phyloP scores from a whole-genome alignment of 371 early-diverging fungal species.

The Mucor plumbeus region DNA sequence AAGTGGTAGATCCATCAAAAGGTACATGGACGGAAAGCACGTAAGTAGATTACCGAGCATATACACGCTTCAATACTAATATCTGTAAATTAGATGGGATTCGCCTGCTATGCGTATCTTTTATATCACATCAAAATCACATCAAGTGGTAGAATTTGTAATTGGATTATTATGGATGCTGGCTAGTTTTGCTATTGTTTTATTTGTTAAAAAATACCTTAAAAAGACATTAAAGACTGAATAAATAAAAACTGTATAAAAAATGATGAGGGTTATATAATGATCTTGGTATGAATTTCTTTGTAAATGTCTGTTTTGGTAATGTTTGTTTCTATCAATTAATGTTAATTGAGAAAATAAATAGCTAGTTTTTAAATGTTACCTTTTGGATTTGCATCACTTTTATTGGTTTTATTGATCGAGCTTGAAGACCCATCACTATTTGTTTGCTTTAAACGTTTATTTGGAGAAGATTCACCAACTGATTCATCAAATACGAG shows the following conservation, averaged over 20 bases:
- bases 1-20: slow-evolving; percentile 66
- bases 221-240: slow-evolving; percentile 52
- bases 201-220: slow-evolving; percentile 43
- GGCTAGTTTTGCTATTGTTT: slow-evolving; percentile 38
- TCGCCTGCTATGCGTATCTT: slow-evolving; percentile 63
- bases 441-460: slow-evolving; percentile 7
- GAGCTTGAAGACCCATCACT: not conserved
- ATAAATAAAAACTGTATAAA: slow-evolving; percentile 2
- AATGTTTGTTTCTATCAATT: not conserved
- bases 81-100: slow-evolving; percentile 49
- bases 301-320: slow-evolving; percentile 9
- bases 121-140: slow-evolving; percentile 52
- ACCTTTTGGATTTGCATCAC: not conserved
- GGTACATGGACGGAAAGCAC: slow-evolving; percentile 75
- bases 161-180: slow-evolving; percentile 61
- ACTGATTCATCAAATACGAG: not conserved
- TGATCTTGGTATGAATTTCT: slow-evolving; percentile 16
- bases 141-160: slow-evolving; percentile 67
- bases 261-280: not conserved
- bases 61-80: not conserved
- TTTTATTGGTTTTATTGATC: not conserved
- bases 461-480: not conserved
- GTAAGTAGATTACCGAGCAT: slow-evolving; percentile 47
- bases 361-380: no score
- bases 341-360: no score